Conservation (phyloP, 495 filamentous ascomycete genomes). For the Lasiosphaeria ovina region DNA sequence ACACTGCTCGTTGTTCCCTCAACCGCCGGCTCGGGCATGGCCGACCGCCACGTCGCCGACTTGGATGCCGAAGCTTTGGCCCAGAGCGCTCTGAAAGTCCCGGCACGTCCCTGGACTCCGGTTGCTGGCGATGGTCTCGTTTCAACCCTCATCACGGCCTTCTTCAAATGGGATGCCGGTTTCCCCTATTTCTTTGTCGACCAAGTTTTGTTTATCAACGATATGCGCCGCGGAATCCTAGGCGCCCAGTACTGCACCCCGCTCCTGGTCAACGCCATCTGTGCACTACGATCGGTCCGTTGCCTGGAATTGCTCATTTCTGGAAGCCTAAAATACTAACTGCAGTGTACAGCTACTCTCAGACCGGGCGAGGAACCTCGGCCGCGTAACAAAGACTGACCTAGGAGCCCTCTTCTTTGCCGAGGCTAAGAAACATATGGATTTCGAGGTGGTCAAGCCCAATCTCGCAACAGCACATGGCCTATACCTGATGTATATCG, state of each 20-base stretch:
- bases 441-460: not conserved
- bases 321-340: too few species aligned
- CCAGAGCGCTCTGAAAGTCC: not conserved
- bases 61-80: not conserved
- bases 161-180: not conserved
- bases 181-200: not conserved
- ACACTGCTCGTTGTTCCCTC: not conserved
- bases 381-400: too few species aligned
- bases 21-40: not conserved
- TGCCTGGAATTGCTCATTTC: too few species aligned
- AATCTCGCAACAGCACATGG: constrained; percentile 15
- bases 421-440: constrained; percentile 11
- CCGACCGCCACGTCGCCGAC: not conserved
- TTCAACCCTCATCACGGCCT: not conserved
- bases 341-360: too few species aligned
- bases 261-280: too few species aligned
- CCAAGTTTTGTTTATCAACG: not conserved
- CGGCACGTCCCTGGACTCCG: not conserved
- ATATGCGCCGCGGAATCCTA: not conserved
- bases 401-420: too few species aligned
- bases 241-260: too few species aligned
- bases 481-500: constrained; percentile 16
- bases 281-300: too few species aligned
- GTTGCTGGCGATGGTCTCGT: not conserved
- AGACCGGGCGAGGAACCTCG: too few species aligned